Percentiles rank a stretch among this genome's conserved stretches.
Conservation (phyloP, 1,284 basidiomycete genomes). For the Sphaerobolus stellatus region DNA sequence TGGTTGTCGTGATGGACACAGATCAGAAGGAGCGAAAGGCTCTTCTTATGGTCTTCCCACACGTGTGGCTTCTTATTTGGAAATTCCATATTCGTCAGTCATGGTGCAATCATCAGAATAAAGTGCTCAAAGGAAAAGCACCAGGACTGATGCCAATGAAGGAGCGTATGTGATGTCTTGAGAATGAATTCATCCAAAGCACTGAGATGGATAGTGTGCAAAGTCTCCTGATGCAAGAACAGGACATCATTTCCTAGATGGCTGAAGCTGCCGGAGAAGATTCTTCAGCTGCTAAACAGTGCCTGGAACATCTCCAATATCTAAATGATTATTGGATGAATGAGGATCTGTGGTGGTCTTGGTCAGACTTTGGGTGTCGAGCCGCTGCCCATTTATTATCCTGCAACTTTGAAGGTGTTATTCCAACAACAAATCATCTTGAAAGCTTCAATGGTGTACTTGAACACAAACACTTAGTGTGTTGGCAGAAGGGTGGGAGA, state of each 20-base stretch:
- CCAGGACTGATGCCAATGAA: slow-evolving; percentile 18
- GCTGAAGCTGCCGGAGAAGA: background rate
- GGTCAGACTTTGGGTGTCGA: slow-evolving; percentile 9
- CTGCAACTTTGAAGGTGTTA: slow-evolving; percentile 25
- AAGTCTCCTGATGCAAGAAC: background rate
- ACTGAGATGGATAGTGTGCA: background rate
- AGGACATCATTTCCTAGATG: background rate
- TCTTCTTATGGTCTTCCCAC: slow-evolving; percentile 28
- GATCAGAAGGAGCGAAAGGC: slow-evolving; percentile 36
- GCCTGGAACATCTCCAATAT: slow-evolving; percentile 5
- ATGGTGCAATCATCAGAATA: slow-evolving; percentile 34
- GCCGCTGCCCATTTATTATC: slow-evolving; percentile 3
- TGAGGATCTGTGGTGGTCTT: slow-evolving; percentile 9
- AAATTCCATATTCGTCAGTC: slow-evolving; percentile 40
- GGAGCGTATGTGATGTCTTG: background rate
- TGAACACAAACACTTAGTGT: slow-evolving; percentile 30
- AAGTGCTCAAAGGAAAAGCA: slow-evolving; percentile 6
- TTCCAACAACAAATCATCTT: slow-evolving; percentile 42
- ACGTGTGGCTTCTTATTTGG: slow-evolving; percentile 36
- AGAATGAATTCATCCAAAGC: background rate
- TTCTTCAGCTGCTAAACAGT: background rate
- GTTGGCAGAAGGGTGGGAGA: slow-evolving; percentile 27
- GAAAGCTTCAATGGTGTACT: slow-evolving; percentile 39
- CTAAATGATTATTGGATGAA: slow-evolving; percentile 11
- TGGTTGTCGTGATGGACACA: slow-evolving; percentile 37